Evolutionary conservation across 129 eudicot genomes (phyloP), one percentile per base, ranked within the genome.

Genomic region (Escallonia rubra): DNA sequence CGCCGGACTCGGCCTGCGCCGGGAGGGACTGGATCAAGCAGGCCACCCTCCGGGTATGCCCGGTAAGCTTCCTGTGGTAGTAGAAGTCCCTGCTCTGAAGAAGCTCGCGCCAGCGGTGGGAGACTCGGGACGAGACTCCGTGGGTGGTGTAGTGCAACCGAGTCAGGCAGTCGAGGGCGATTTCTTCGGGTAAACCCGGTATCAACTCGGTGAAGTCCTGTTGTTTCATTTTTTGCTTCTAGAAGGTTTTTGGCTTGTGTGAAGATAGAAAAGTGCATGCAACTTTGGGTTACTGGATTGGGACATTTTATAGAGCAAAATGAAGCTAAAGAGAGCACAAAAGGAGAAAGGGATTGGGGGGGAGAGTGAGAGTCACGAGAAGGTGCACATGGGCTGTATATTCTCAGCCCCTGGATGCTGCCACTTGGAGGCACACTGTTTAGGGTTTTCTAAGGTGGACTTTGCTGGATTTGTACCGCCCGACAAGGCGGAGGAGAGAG

Each of bases 91-190:
- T 71, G 73, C 85, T 69, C 4, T 50, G 81, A 4, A 90, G 55
- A 5, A 90, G 80, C 10, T 66, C 70, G 4, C 87, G 82, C 97
- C 97, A 90, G 4, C 83, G 87, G 6, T 53, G 59, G 66, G 90
- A 86, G 59, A 90, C 97, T 5, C 50, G 73, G 59, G 91, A 76
- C 0, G 87, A 84, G 14, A 74, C 79, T 2, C 71, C 61, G 72
- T 87, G 95, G 14, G 78, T 72, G 2, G 82, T 68, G 86, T 84
- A 82, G 77, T 90, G 87, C 56, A 84, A 47, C 41, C 97, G 97
- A 53, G 95, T 84, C 63, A 90, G 61, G 77, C 95, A 90, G 60
- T 86, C 89, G 15, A 87, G 85, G 11, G 89, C 97, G 46, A 90
- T 61, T 41, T 90, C 97, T 58, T 86, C 91, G 10, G 95, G 97